Percentiles rank a stretch among this genome's conserved stretches.
phyloP scores from a whole-genome alignment of 2,329 filamentous ascomycete species.

The Oidium heveae region DNA sequence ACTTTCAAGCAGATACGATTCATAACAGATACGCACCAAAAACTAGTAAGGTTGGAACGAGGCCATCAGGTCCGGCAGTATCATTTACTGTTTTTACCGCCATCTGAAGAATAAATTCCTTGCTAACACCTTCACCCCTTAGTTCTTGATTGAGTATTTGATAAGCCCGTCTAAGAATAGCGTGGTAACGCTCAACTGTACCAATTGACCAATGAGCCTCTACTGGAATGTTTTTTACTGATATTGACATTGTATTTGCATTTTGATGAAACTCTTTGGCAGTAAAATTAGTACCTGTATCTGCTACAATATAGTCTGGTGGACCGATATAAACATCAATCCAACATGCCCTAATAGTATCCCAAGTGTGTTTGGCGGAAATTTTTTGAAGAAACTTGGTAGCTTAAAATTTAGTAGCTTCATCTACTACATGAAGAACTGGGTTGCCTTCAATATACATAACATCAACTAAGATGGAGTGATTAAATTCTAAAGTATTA shows the following conservation, averaged over 20 bases:
- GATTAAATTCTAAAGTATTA: not conserved
- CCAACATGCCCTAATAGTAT: not conserved
- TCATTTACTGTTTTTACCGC: not conserved
- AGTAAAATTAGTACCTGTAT: no score
- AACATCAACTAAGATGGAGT: not conserved
- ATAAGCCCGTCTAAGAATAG: no score
- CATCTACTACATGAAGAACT: conserved; percentile 1
- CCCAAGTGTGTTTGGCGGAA: not conserved
- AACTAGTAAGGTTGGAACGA: no score
- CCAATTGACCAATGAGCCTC: no score
- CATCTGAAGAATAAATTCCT: not conserved
- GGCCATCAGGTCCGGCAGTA: no score
- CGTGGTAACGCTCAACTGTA: no score
- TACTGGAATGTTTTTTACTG: not conserved
- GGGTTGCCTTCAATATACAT: not conserved
- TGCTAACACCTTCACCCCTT: no score
- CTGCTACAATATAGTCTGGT: not conserved
- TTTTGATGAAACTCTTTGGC: not conserved
- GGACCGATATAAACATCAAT: not conserved
- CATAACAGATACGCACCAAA: no score
- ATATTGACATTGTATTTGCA: not conserved
- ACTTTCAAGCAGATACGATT: no score
- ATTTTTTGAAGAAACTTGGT: not conserved
- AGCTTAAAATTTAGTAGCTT: not conserved
- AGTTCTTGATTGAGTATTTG: no score